Percentiles rank a stretch among this genome's conserved stretches.
These are phyloP conservation scores for Fusarium lyarnte DNA, from an alignment of 2,329 filamentous ascomycete species.

Conservation along the genomic window DNA sequence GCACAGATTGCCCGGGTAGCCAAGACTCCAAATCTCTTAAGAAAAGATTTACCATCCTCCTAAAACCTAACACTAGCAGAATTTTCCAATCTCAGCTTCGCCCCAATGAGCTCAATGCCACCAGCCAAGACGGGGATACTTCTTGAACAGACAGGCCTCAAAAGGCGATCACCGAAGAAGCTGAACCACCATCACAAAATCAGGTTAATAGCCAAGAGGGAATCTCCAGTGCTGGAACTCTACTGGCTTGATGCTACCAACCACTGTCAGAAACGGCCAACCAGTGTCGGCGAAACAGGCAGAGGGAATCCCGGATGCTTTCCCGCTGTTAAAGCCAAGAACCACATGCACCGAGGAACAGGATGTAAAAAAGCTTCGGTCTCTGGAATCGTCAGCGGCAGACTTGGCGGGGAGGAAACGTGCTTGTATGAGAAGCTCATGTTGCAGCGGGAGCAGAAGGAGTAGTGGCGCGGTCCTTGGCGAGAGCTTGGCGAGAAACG, in stretches of 20 bases:
- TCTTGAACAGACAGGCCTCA: background rate
- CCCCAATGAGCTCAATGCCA: background rate
- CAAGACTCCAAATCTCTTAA: too few species aligned
- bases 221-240: background rate
- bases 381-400: background rate
- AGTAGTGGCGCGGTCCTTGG: conserved; percentile 25
- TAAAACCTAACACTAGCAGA: background rate
- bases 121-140: conserved; percentile 12
- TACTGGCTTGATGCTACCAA: background rate
- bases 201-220: background rate
- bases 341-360: background rate
- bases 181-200: background rate
- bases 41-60: background rate
- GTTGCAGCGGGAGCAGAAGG: conserved; percentile 1
- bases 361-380: background rate
- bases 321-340: background rate
- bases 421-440: conserved; percentile 1
- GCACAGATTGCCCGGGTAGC: too few species aligned
- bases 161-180: background rate
- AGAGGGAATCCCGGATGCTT: too few species aligned
- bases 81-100: background rate
- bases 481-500: conserved; percentile 7
- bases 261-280: background rate
- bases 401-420: conserved; percentile 5
- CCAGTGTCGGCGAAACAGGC: background rate